phyloP scores from a whole-genome alignment of 345 rosid genomes.

The Gossypium mustelinum region DNA sequence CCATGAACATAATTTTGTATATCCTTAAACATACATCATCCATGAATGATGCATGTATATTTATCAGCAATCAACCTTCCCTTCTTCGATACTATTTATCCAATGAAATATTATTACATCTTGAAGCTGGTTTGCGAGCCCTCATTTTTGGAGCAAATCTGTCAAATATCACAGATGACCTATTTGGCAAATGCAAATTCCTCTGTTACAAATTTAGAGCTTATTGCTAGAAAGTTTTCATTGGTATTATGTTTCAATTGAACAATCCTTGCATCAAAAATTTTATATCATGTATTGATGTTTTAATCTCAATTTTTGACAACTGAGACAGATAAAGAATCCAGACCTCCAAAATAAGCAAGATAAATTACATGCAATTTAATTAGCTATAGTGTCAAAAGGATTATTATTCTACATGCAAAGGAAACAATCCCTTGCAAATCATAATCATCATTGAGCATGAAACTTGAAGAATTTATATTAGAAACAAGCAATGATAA shows the following conservation, averaged over 20 bases:
- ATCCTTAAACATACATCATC: constrained; percentile 21
- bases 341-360: background rate
- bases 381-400: background rate
- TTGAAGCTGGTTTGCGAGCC: constrained; percentile 9
- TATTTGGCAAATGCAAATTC: background rate
- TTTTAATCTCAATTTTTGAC: background rate
- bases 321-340: background rate
- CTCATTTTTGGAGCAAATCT: background rate
- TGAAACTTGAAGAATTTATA: constrained; percentile 6
- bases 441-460: background rate
- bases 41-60: constrained; percentile 2
- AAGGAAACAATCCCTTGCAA: background rate
- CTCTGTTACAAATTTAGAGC: background rate
- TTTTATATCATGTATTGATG: background rate
- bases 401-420: background rate
- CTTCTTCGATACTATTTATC: constrained; percentile 6
- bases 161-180: background rate
- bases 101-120: constrained; percentile 9
- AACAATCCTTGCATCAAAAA: no score
- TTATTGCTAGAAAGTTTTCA: background rate
- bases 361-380: no score
- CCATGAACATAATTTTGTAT: constrained; percentile 39
- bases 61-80: constrained; percentile 3
- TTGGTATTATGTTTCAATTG: no score
- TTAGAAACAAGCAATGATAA: background rate